Base-by-base conservation (phyloP, 345 rosid species). In the Arabis alpina region DNA sequence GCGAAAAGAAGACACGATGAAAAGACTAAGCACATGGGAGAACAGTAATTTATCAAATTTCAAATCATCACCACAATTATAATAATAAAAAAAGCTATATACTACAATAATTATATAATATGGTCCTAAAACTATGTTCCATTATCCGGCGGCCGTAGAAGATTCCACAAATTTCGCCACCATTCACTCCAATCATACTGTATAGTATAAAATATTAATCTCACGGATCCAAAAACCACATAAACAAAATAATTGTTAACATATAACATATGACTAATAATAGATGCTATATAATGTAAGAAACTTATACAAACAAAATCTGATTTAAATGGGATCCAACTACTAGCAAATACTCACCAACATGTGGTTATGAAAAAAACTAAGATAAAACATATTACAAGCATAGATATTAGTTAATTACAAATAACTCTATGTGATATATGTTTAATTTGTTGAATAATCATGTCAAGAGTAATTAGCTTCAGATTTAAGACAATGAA, bases 111-210 rank as follows among this genome's bases (percentile, higher is more conserved):
- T 54, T 62, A 50, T 57, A 56, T 57, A 32, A 16, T 32, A 76
- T 42, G 63, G 49, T 47, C 61, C 56, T 57, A 16, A 65, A 40
- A 34, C 30, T 39, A 66, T 16, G 50, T 58, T 48, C 32, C 32
- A 43, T 42, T 58, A 65, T 60, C 66, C 73, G 68, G 73, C 80
- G 77, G 54, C 80, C 73, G 73, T 54, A 27, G 64, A 59, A 52
- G 56, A 76, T 70, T 66, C 69, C 76, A 19, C 44, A 71, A 71
- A 71, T 77, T 61, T 59, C 76, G 80, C 76, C 80, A 77, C 68
- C 73, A 77, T 52, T 71, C 69, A 66, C 80, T 65, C 77, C 43
- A 66, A 57, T 19, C 23, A 19, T 19, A 19, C 23, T 19, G 23
- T 19, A 19, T 19, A 19, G 23, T 19, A 19, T 19, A 19, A 19